Conservation (phyloP, 208 protist species). For the Porcisia hertigi region DNA sequence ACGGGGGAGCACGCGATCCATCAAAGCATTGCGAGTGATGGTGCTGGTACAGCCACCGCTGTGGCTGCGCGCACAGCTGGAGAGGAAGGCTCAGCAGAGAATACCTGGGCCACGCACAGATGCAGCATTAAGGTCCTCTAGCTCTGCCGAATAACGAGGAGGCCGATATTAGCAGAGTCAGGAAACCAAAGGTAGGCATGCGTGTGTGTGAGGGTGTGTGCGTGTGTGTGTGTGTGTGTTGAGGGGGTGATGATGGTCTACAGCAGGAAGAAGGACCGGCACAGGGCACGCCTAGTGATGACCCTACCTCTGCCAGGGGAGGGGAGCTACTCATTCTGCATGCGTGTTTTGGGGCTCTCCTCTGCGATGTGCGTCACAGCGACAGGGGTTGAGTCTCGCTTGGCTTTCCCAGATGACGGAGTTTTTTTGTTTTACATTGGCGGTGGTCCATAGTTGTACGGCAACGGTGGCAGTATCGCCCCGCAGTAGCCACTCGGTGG, state of each 20-base stretch:
- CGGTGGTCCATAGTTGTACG: conserved; percentile 11
- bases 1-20: neutral
- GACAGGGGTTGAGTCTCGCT: neutral
- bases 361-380: neutral
- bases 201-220: neutral
- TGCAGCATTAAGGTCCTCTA: neutral
- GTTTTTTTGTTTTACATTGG: neutral
- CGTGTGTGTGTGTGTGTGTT: too few relatives aligned
- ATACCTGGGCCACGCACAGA: neutral
- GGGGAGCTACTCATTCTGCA: too few relatives aligned
- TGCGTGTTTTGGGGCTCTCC: too few relatives aligned
- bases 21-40: neutral
- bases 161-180: neutral
- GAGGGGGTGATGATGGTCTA: too few relatives aligned
- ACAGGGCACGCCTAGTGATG: too few relatives aligned
- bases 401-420: too few relatives aligned
- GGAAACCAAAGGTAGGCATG: neutral
- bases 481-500: conserved; percentile 11
- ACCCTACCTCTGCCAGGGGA: too few relatives aligned
- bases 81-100: neutral
- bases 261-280: too few relatives aligned
- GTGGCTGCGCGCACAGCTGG: neutral
- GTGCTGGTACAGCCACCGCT: neutral
- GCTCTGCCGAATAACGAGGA: neutral
- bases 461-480: neutral